Evolutionary conservation across 2,329 filamentous ascomycete species (phyloP).

Genomic region (Parastagonospora nodorum): DNA sequence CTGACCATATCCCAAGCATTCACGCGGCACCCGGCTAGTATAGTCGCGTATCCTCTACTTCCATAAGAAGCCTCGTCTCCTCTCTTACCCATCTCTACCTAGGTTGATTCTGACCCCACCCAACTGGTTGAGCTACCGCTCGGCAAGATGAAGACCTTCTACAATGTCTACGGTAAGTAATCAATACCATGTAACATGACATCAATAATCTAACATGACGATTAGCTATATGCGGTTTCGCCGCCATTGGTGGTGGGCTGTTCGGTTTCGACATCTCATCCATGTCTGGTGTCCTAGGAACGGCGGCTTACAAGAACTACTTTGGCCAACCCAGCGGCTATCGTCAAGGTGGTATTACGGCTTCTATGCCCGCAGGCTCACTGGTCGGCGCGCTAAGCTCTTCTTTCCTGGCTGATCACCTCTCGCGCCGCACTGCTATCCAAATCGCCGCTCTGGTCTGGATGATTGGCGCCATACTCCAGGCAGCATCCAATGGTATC

Average conservation of each 20-base stretch:
- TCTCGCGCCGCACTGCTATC: constrained; percentile 53
- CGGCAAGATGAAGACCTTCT: constrained; percentile 44
- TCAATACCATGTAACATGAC: neutral
- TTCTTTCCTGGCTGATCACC: constrained; percentile 53
- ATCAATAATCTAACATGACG: neutral
- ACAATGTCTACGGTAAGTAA: constrained; percentile 57
- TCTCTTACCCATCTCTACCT: neutral
- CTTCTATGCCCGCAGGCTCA: constrained; percentile 56
- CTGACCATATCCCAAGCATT: constrained; percentile 16
- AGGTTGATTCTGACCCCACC: constrained; percentile 8
- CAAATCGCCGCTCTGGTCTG: constrained; percentile 53
- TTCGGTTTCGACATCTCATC: constrained; percentile 49
- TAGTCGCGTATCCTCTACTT: neutral
- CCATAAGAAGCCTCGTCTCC: constrained; percentile 16
- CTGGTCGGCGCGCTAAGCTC: constrained; percentile 53
- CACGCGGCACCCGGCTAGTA: constrained; percentile 15
- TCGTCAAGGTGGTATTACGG: constrained; percentile 52
- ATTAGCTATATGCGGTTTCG: constrained; percentile 59
- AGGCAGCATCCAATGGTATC: constrained; percentile 46
- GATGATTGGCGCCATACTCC: constrained; percentile 52
- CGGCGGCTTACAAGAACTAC: constrained; percentile 45
- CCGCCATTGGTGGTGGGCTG: constrained; percentile 58
- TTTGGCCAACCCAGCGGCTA: constrained; percentile 42
- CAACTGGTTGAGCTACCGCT: constrained; percentile 10
- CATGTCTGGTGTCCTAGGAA: constrained; percentile 47